A percentile compares a stretch with the other conserved stretches of the same genome.
These are phyloP conservation scores for Pisolithus marmoratus DNA, from an alignment of 768 basidiomycete species.

Conservation along the genomic window DNA sequence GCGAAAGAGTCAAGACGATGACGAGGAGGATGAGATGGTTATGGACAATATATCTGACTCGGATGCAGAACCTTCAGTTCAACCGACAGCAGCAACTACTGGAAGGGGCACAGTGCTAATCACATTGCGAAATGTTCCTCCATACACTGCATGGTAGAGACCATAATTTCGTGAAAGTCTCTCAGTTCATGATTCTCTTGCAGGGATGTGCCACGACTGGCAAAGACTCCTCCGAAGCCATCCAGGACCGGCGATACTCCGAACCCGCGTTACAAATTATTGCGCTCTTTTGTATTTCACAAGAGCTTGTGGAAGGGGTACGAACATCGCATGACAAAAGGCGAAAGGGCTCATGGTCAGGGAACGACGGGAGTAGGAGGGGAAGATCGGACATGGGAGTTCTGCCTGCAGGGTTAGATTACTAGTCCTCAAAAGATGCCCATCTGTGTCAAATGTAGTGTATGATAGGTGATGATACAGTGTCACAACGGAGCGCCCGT, in stretches of 20 bases:
- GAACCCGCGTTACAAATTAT: slow-evolving; percentile 64
- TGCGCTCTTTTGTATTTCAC: slow-evolving; percentile 79
- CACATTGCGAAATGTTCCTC: slow-evolving; percentile 79
- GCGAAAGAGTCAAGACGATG: slow-evolving; percentile 37
- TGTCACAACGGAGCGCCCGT: slow-evolving; percentile 15
- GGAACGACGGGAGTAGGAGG: slow-evolving; percentile 67
- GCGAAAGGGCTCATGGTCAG: slow-evolving; percentile 62
- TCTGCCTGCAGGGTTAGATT: slow-evolving; percentile 41
- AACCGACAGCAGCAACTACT: neutral
- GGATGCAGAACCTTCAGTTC: slow-evolving; percentile 7
- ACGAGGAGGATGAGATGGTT: slow-evolving; percentile 34
- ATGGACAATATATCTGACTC: slow-evolving; percentile 9
- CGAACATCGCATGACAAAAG: slow-evolving; percentile 92
- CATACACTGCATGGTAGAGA: slow-evolving; percentile 81
- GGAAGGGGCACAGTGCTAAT: slow-evolving; percentile 73
- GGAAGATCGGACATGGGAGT: slow-evolving; percentile 87
- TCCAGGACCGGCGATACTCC: slow-evolving; percentile 36
- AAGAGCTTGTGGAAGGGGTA: slow-evolving; percentile 75
- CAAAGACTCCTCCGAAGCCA: slow-evolving; percentile 65
- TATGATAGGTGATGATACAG: slow-evolving; percentile 2
- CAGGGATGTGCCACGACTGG: slow-evolving; percentile 74
- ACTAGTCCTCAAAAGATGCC: slow-evolving; percentile 1
- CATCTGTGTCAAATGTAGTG: neutral
- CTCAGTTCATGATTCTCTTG: slow-evolving; percentile 1
- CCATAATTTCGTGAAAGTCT: slow-evolving; percentile 4